Conservation (phyloP, 371 early-diverging fungal genomes). For the Mortierella sp. region DNA sequence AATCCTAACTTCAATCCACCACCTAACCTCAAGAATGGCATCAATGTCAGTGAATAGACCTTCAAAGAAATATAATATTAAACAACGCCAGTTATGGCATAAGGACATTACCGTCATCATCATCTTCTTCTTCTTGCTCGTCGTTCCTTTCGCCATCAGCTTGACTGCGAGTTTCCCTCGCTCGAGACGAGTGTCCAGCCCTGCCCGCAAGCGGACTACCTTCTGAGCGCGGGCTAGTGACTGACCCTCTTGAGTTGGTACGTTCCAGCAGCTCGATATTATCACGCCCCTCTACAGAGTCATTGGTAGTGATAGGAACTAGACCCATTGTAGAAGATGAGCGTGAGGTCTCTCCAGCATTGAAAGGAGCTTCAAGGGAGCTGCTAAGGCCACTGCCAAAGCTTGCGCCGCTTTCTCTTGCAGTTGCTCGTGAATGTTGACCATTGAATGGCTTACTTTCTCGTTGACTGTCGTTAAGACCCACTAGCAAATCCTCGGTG, state of each 20-base stretch:
- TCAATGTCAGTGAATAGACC: not conserved
- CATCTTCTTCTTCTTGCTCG: slow-evolving; percentile 40
- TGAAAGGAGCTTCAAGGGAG: slow-evolving; percentile 26
- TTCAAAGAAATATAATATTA: not conserved
- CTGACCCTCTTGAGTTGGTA: not conserved
- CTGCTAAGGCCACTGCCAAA: slow-evolving; percentile 38
- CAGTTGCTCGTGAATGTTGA: slow-evolving; percentile 27
- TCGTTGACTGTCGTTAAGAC: not conserved
- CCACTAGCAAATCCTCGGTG: slow-evolving; percentile 1
- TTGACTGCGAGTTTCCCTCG: slow-evolving; percentile 14
- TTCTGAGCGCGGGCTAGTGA: slow-evolving; percentile 11
- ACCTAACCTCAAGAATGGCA: slow-evolving; percentile 38
- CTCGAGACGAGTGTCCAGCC: slow-evolving; percentile 5
- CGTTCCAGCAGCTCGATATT: slow-evolving; percentile 45
- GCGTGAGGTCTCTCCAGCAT: slow-evolving; percentile 9
- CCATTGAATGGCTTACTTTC: not conserved
- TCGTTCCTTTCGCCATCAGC: slow-evolving; percentile 1
- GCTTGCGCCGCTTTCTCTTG: slow-evolving; percentile 34
- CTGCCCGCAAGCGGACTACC: not conserved
- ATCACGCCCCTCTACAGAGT: slow-evolving; percentile 11
- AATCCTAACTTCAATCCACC: slow-evolving; percentile 87
- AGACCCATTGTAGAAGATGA: slow-evolving; percentile 40
- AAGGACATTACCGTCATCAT: slow-evolving; percentile 24
- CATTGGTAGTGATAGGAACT: slow-evolving; percentile 13
- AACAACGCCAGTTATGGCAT: not conserved